These are phyloP conservation scores for Kwoniella bestiolae DNA, from an alignment of 768 basidiomycete species.

Conservation along the genomic window DNA sequence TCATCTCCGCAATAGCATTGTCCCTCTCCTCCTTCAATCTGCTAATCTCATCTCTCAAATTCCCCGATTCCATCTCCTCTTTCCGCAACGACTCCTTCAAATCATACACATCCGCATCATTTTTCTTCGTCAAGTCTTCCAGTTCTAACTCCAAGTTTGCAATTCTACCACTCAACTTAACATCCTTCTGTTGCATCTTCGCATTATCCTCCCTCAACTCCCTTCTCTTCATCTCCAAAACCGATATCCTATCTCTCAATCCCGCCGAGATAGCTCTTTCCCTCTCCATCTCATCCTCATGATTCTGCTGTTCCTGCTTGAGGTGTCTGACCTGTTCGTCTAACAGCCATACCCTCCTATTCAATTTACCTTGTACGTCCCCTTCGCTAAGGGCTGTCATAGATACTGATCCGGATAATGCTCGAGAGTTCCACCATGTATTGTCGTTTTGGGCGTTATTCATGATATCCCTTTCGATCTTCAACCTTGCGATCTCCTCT, in stretches of 20 bases:
- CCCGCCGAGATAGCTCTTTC: slow-evolving; percentile 36
- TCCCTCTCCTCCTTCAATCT: slow-evolving; percentile 8
- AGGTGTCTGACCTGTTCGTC: slow-evolving; percentile 19
- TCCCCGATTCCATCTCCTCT: not conserved
- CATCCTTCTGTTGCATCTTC: slow-evolving; percentile 4
- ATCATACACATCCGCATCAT: slow-evolving; percentile 2
- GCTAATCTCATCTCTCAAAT: slow-evolving; percentile 1
- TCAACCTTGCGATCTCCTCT: slow-evolving; percentile 20
- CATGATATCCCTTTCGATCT: slow-evolving; percentile 19
- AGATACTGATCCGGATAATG: slow-evolving; percentile 9
- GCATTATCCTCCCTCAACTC: slow-evolving; percentile 13
- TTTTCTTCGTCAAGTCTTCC: not conserved
- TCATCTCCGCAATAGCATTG: not conserved
- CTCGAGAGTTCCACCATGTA: slow-evolving; percentile 23
- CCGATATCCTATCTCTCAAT: slow-evolving; percentile 44
- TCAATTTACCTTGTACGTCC: slow-evolving; percentile 30
- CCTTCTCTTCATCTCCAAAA: slow-evolving; percentile 35
- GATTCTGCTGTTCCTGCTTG: slow-evolving; percentile 4
- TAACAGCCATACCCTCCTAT: slow-evolving; percentile 29
- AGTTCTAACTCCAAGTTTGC: not conserved
- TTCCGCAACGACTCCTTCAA: not conserved
- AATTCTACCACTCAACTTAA: slow-evolving; percentile 1
- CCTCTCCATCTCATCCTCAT: slow-evolving; percentile 10
- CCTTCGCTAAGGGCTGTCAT: not conserved
- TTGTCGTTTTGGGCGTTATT: slow-evolving; percentile 4